Base-by-base conservation (phyloP, 371 early-diverging fungal species). In the Nematocida minor region DNA sequence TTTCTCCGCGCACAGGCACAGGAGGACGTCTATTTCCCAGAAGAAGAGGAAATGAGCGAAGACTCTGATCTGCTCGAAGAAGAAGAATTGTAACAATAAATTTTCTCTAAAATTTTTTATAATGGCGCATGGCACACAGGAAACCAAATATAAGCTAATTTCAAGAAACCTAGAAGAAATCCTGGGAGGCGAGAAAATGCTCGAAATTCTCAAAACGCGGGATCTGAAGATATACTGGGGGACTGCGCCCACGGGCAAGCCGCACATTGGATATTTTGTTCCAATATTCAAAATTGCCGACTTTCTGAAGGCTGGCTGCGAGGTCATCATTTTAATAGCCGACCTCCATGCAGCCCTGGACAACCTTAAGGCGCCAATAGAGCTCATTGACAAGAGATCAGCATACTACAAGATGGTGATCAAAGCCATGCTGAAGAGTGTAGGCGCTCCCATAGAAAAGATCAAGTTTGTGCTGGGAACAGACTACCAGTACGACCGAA, bases 301-400 rank as follows among this genome's bases (percentile, higher is more conserved):
- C 87, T 95, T 94, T 85, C 87, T 96, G 67, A 81, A 88, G 77
- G 97, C 97, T 60, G 95, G 93, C 42, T 93, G 92, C 85, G 86
- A 91, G 89, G 92, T 98, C 48, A 95, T 88, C 25, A 86, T 98
- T 67, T 87, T 98, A 60, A 85, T 98, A 60, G 99, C 99, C 40
- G 95, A 98, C 85, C 88, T 98, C 67, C 97, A 98, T 85, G 99
- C 94, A 49, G 94, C 93, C 86, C 89, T 98, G 55, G 99, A 98
- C 87, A 98, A 97, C 89, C 89, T 94, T 88, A 97, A 98, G 86
- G 93, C 97, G 31, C 93, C 95, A 27, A 88, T 94, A 82, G 94
- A 95, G 66, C 90, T 92, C 53, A 90, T 97, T 22, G 84, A 89
- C 69, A 87, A 88, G 67, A 91, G 97, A 74, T 90, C 92, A 25